These are phyloP conservation scores for Rutstroemia sp. DNA, from an alignment of 2,329 filamentous ascomycete species.

Conservation along the genomic window DNA sequence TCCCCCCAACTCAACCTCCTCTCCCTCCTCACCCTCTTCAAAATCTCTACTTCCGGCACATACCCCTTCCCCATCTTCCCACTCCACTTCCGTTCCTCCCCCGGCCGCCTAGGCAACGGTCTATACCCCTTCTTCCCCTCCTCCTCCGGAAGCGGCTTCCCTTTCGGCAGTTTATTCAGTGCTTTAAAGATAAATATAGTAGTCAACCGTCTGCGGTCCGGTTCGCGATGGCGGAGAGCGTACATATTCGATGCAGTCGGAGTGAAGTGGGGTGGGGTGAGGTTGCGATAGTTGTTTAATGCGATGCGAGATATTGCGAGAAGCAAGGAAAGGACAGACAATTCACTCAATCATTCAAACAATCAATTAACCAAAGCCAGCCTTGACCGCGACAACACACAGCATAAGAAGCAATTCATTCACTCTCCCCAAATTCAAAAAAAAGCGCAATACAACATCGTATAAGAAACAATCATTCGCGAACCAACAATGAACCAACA, in stretches of 20 bases:
- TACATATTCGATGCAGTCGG: neutral
- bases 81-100: neutral
- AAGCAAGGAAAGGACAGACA: neutral
- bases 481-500: too few species aligned
- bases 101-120: neutral
- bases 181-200: neutral
- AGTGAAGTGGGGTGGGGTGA: neutral
- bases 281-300: neutral
- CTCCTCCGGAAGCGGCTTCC: neutral
- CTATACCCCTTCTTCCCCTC: neutral
- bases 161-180: neutral
- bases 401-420: neutral
- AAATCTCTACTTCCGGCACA: neutral
- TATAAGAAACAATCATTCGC: too few species aligned
- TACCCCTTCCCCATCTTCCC: constrained; percentile 1
- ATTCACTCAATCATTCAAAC: neutral
- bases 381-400: neutral
- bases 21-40: neutral
- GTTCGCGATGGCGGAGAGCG: neutral
- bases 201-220: neutral
- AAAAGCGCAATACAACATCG: neutral
- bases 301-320: neutral
- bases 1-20: neutral
- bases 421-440: neutral
- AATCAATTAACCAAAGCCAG: neutral